phyloP scores from a whole-genome alignment of 2,329 filamentous ascomycete species.

The Colletotrichum brevisporum region DNA sequence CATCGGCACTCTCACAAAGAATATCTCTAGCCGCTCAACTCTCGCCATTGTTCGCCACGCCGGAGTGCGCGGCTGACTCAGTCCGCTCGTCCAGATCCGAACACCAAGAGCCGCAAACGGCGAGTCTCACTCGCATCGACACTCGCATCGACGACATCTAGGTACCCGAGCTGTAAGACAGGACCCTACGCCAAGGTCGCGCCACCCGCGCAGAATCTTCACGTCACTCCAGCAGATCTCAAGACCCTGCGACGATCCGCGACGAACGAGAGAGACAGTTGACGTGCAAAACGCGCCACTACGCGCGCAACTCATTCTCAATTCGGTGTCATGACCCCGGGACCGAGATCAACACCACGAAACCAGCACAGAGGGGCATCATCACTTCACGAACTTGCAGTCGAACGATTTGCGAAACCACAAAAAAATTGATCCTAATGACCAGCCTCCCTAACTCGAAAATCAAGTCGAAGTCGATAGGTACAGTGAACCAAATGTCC shows the following conservation, averaged over 20 bases:
- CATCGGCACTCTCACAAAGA: neutral
- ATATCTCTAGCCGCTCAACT: no score
- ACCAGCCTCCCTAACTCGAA: slow-evolving; percentile 38
- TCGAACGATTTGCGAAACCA: slow-evolving; percentile 3
- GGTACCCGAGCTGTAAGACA: neutral
- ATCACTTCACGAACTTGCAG: neutral
- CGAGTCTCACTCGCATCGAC: neutral
- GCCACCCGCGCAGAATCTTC: neutral
- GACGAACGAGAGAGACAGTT: neutral
- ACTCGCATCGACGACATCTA: neutral
- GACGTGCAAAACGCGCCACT: neutral
- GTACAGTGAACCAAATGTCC: slow-evolving; percentile 37
- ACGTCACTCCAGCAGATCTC: neutral
- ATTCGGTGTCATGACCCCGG: neutral
- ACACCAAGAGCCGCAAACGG: neutral
- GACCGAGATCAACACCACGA: neutral
- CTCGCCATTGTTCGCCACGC: neutral
- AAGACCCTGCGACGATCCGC: neutral
- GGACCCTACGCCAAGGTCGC: neutral
- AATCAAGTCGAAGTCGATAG: slow-evolving; percentile 30
- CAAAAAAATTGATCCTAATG: slow-evolving; percentile 25
- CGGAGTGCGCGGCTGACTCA: neutral
- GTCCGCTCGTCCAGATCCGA: neutral
- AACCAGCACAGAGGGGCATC: slow-evolving; percentile 1
- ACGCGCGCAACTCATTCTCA: neutral